phyloP scores from a whole-genome alignment of 495 filamentous ascomycete species.

The Astrocystis sublimbata region DNA sequence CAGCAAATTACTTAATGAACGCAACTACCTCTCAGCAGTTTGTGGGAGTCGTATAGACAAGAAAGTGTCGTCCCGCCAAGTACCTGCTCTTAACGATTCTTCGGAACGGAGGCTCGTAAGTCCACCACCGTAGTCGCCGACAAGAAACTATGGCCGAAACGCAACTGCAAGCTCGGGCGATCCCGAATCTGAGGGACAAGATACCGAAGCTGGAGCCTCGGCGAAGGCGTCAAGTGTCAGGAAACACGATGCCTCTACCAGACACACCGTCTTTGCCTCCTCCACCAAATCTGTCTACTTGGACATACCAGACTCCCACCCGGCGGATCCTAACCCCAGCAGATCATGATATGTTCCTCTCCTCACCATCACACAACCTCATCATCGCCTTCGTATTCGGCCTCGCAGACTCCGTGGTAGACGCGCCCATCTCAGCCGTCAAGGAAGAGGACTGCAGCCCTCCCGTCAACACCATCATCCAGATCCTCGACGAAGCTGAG shows the following conservation, averaged over 20 bases:
- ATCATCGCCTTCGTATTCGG: slow-evolving; percentile 82
- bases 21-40: no score
- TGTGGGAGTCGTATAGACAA: no score
- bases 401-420: slow-evolving; percentile 79
- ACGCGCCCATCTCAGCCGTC: slow-evolving; percentile 69
- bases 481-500: slow-evolving; percentile 68
- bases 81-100: no score
- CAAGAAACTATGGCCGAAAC: slow-evolving; percentile 25
- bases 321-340: slow-evolving; percentile 75
- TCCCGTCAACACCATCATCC: slow-evolving; percentile 63
- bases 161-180: slow-evolving; percentile 35
- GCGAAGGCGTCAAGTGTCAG: slow-evolving; percentile 51
- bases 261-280: slow-evolving; percentile 70
- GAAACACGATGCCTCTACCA: slow-evolving; percentile 65
- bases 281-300: slow-evolving; percentile 62
- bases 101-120: no score
- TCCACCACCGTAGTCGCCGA: no score
- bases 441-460: slow-evolving; percentile 55
- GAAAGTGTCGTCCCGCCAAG: no score
- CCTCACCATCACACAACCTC: slow-evolving; percentile 75
- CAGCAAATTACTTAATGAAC: no score
- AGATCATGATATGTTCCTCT: slow-evolving; percentile 80
- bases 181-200: slow-evolving; percentile 61
- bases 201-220: slow-evolving; percentile 71
- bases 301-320: slow-evolving; percentile 64